Evolutionary conservation across 495 filamentous ascomycete genomes (phyloP), one percentile per base, ranked within the genome.

Genomic region (Viridothelium virens): DNA sequence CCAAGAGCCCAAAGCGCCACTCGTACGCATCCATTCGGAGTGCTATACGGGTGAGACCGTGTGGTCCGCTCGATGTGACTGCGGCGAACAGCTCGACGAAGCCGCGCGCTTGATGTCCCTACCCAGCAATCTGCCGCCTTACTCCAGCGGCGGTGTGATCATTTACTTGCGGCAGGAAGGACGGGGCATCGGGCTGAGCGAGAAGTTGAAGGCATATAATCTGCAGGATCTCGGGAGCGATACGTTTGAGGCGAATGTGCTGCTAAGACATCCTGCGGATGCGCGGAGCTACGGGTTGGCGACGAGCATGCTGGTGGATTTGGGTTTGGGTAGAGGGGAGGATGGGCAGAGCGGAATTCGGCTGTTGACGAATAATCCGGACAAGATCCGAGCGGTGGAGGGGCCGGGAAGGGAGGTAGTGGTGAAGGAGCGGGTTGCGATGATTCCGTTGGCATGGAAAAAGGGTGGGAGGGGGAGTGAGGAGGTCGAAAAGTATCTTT

Each of bases 21-120:
- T 97, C 46, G 92, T 97, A 16, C 83, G 94, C 64, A 97, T 99
- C 75, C 94, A 99, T 75, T 94, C 90, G 7, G 94, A 99, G 75
- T 99, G 94, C 80, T 99, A 99, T 76, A 99, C 94, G 0, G 94
- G 94, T 14, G 94, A 99, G 79, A 97, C 93, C 0, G 93, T 93
- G 0, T 97, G 94, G 94, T 96, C 91, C 1, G 93, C 95, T 34
- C 86, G 94, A 4, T 99, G 94, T 76, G 94, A 99, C 76, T 99
- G 94, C 74, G 94, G 94, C 37, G 95, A 97, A 76, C 94, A 99
- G 75, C 80, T 99, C 2, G 94, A 99, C 73, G 94, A 99, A 78
- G 94, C 95, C 2, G 94, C 93, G 2, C 82, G 94, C 16, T 77
- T 97, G 7, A 97, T 99, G 94, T 90, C 91, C 5, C 77, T 96